phyloP scores from a whole-genome alignment of 371 early-diverging fungal species.

The Mortierella sp. region DNA sequence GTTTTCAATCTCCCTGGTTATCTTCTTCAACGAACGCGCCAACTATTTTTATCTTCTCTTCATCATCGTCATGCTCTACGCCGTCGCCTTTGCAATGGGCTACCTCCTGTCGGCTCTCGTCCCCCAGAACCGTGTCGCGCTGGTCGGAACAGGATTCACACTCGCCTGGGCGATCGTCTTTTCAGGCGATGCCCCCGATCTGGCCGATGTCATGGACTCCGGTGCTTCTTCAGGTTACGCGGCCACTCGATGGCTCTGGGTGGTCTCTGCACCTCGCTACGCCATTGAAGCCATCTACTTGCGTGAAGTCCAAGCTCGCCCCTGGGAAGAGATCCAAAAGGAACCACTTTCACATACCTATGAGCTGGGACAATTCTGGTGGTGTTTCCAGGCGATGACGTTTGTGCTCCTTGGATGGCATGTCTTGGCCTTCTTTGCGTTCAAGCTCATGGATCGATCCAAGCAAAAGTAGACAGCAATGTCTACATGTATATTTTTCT shows the following conservation, averaged over 20 bases:
- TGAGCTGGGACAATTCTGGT: constrained; percentile 43
- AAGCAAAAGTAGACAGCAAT: constrained; percentile 53
- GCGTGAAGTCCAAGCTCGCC: constrained; percentile 59
- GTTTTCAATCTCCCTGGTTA: constrained; percentile 62
- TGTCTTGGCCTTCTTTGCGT: constrained; percentile 58
- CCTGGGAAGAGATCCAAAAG: constrained; percentile 54
- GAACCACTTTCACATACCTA: constrained; percentile 35
- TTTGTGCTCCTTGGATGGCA: constrained; percentile 60
- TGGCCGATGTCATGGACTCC: constrained; percentile 52
- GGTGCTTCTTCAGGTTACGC: constrained; percentile 50
- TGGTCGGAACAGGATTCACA: constrained; percentile 63
- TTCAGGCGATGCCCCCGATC: constrained; percentile 62
- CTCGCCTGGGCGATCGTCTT: constrained; percentile 65
- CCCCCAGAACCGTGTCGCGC: constrained; percentile 45
- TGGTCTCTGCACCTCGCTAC: constrained; percentile 65
- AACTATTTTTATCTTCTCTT: constrained; percentile 46
- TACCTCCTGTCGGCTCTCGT: constrained; percentile 63
- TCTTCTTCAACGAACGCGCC: constrained; percentile 64
- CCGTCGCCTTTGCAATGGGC: constrained; percentile 58
- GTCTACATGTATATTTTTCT: neutral
- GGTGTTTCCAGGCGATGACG: constrained; percentile 49
- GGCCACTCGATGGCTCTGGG: constrained; percentile 42
- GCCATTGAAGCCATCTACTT: constrained; percentile 68
- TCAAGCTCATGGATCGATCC: constrained; percentile 63
- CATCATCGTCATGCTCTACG: constrained; percentile 51